Evolutionary conservation across 1,139 yeast genomes (phyloP).

Genomic region (Pichia sp.): DNA sequence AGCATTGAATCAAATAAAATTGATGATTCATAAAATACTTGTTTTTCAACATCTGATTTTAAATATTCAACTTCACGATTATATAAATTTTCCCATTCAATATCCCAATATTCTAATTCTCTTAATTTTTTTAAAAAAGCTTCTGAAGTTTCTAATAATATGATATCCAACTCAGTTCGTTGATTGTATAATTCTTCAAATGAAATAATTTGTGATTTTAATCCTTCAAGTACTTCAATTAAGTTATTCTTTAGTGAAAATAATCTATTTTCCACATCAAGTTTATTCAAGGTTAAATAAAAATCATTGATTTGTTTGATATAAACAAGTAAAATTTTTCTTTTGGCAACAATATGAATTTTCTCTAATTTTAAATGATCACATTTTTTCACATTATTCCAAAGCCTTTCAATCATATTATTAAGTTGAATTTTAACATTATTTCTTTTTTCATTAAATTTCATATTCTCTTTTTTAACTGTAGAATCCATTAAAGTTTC

Average conservation of each 20-base stretch:
- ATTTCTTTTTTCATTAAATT: conserved; percentile 28
- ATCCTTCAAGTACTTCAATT: conserved; percentile 23
- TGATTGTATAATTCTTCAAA: conserved; percentile 46
- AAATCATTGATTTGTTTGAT: conserved; percentile 35
- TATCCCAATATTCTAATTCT: conserved; percentile 53
- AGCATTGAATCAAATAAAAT: conserved; percentile 35
- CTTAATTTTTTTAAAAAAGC: conserved; percentile 25
- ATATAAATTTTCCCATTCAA: conserved; percentile 37
- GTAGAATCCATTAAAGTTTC: conserved; percentile 10
- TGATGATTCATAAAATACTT: conserved; percentile 51
- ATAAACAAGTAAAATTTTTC: conserved; percentile 46
- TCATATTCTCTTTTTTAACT: conserved; percentile 7
- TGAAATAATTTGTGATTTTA: conserved; percentile 40
- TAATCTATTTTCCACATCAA: conserved; percentile 20
- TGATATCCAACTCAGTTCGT: conserved; percentile 47
- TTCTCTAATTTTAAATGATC: conserved; percentile 34
- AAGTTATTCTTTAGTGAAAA: conserved; percentile 21
- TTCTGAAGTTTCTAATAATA: conserved; percentile 38
- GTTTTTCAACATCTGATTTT: conserved; percentile 44
- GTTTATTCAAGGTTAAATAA: conserved; percentile 19
- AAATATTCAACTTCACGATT: conserved; percentile 38
- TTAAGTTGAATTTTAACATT: conserved; percentile 37
- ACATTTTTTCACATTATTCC: conserved; percentile 10
- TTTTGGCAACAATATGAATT: conserved; percentile 50
- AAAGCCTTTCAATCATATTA: conserved; percentile 27